Conservation (phyloP, 2,329 filamentous ascomycete species). For the Pseudogymnoascus sp. region DNA sequence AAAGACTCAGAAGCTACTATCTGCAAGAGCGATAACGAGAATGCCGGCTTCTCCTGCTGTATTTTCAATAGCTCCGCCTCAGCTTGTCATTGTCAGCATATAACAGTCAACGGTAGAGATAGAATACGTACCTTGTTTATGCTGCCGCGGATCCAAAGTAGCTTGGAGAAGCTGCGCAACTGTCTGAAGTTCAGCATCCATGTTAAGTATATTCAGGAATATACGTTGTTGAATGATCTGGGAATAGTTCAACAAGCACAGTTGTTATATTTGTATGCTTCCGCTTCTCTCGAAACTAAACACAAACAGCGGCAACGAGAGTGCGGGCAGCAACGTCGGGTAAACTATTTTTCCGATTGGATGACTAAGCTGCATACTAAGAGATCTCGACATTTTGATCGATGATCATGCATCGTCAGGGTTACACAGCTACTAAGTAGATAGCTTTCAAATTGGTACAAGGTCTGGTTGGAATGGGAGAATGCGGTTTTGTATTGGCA, state of each 20-base stretch:
- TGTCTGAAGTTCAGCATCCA: conserved; percentile 54
- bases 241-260: not conserved
- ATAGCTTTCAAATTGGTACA: not conserved
- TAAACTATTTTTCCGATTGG: not conserved
- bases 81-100: conserved; percentile 46
- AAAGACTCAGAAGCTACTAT: conserved; percentile 74
- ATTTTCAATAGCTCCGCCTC: conserved; percentile 65
- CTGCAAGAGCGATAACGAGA: conserved; percentile 80
- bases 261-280: conserved; percentile 9
- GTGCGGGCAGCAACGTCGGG: conserved; percentile 1
- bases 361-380: not conserved
- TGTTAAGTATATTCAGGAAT: conserved; percentile 29
- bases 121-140: conserved; percentile 69
- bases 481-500: not conserved
- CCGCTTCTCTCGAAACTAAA: conserved; percentile 9
- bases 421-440: not conserved
- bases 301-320: conserved; percentile 9
- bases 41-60: conserved; percentile 77
- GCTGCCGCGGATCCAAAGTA: conserved; percentile 79
- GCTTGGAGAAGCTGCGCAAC: conserved; percentile 82
- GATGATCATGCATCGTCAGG: not conserved
- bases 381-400: conserved; percentile 3
- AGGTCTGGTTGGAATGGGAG: not conserved
- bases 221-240: conserved; percentile 7
- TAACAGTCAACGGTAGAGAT: conserved; percentile 24